Evolutionary conservation across 371 early-diverging fungal species (phyloP).

Genomic region (Lichtheimia ornata): DNA sequence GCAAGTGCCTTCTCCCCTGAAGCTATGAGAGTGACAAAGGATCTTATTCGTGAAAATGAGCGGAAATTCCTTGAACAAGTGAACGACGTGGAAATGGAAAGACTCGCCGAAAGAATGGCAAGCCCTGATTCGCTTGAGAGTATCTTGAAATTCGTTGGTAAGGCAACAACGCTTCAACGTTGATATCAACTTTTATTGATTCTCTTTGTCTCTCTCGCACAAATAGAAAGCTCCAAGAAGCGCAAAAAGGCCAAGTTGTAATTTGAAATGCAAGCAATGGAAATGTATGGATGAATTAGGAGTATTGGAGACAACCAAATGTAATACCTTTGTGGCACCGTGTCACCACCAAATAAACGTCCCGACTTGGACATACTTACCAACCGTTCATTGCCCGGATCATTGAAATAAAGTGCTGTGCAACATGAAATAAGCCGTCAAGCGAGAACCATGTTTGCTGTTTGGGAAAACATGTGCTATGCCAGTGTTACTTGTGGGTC

Average conservation of each 20-base stretch:
- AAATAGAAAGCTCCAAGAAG: conserved; percentile 15
- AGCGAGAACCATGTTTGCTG: no score
- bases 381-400: no score
- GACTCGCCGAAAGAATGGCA: conserved; percentile 30
- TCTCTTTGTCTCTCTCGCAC: conserved; percentile 4
- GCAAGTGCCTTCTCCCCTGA: conserved; percentile 54
- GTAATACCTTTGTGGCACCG: no score
- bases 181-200: neutral
- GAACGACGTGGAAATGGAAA: conserved; percentile 51
- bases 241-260: conserved; percentile 17
- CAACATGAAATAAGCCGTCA: no score
- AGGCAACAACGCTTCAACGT: conserved; percentile 8
- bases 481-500: no score
- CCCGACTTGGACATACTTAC: no score
- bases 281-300: no score
- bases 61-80: conserved; percentile 42
- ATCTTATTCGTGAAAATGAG: conserved; percentile 52
- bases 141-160: conserved; percentile 39
- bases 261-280: neutral
- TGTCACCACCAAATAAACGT: no score
- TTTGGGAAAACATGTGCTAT: no score
- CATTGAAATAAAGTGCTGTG: no score
- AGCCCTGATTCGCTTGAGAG: conserved; percentile 35
- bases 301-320: no score
- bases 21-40: conserved; percentile 60